A percentile compares a stretch with the other conserved stretches of the same genome.
Conservation (phyloP, 2,329 filamentous ascomycete genomes). For the Coniella vitis region DNA sequence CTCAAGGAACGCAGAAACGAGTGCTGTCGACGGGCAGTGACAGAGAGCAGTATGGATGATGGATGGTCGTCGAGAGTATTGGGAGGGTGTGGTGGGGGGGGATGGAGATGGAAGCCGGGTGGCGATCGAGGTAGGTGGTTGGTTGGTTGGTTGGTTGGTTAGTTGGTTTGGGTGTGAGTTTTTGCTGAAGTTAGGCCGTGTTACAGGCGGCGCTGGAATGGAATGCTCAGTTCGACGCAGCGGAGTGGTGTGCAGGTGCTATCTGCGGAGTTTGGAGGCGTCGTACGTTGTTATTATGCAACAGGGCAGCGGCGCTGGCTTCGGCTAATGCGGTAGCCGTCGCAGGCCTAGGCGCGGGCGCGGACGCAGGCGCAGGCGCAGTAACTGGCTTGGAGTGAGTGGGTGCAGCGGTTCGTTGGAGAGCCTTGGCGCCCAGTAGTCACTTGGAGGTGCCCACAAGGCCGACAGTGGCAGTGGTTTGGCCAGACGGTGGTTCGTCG, state of each 20-base stretch:
- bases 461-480: too few relatives aligned
- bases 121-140: constrained; percentile 5
- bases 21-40: neutral
- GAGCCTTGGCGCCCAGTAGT: too few relatives aligned
- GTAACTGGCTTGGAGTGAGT: too few relatives aligned
- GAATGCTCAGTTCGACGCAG: too few relatives aligned
- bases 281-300: neutral
- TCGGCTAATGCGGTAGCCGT: neutral
- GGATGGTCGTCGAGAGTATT: constrained; percentile 1
- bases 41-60: neutral
- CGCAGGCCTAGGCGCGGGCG: neutral
- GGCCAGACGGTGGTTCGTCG: too few relatives aligned
- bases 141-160: constrained; percentile 5
- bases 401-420: too few relatives aligned
- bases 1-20: neutral
- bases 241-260: too few relatives aligned
- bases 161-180: too few relatives aligned
- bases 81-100: neutral
- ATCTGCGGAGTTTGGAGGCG: too few relatives aligned
- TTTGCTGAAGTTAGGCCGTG: neutral
- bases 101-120: neutral
- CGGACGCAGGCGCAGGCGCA: neutral
- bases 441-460: too few relatives aligned
- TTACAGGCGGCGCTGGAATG: too few relatives aligned
- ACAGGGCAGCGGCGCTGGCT: neutral